Base-by-base conservation (phyloP, 768 basidiomycete genomes). In the Pleurotus pulmonarius region DNA sequence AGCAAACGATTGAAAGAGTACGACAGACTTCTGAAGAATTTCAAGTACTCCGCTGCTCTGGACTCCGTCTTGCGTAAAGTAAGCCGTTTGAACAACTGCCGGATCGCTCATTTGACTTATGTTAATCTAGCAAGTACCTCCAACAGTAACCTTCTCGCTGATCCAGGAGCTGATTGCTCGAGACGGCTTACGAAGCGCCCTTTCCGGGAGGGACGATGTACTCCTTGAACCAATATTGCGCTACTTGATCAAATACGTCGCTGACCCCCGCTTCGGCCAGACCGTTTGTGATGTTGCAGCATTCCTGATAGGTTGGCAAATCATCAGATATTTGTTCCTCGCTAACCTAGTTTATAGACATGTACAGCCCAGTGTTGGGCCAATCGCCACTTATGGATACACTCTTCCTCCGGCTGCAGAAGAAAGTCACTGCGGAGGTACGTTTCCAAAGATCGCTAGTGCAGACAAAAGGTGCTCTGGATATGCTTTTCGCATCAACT, bases 11-110 rank as follows among this genome's bases (percentile, higher is more conserved):
- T 98, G 46, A 88, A 82, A 69, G 88, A 92, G 55, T 97, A 97
- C 70, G 97, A 99, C 69, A 83, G 83, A 63, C 74, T 92, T 51
- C 76, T 99, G 48, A 98, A 98, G 70, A 78, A 74, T 39, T 99
- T 98, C 79, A 92, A 91, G 65, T 98, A 99, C 70, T 88, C 89
- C 6, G 93, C 93, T 37, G 97, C 97, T 4, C 73, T 99, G 55
- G 96, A 99, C 72, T 85, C 92, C 4, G 94, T 95, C 11, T 71
- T 98, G 56, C 83, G 83, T 64, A 93, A 92, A 78, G 91, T 90
- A 62, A 53, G 76, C 61, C 15, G 1, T 6, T 44, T 11, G 29
- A 34, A 34, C 8, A 34, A 29, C 26, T 4, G 9, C 11, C 29
- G 4, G 8, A 34, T 11, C 2, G 29, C 9, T 11, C 29, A 34